Evolutionary conservation across 441 rosid genomes (phyloP).

Genomic region (Bruguiera hainesii): DNA sequence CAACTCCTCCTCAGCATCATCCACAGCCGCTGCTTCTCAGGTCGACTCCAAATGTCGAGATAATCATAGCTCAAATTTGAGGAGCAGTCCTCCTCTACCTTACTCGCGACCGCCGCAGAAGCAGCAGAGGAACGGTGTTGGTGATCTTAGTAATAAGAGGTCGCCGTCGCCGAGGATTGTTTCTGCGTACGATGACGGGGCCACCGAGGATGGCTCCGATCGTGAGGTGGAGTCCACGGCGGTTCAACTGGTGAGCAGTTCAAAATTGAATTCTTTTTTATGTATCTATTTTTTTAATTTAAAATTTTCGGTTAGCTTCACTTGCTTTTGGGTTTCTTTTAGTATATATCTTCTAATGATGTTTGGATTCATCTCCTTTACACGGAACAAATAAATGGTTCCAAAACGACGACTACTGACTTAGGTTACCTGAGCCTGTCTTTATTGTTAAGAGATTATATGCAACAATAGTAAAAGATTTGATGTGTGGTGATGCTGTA

Average conservation of each 20-base stretch:
- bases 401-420: too few relatives aligned
- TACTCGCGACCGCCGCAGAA: slow-evolving; percentile 19
- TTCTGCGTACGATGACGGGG: slow-evolving; percentile 31
- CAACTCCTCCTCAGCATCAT: slow-evolving; percentile 18
- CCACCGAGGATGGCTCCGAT: slow-evolving; percentile 44
- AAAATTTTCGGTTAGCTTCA: too few relatives aligned
- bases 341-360: too few relatives aligned
- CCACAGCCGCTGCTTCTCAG: slow-evolving; percentile 10
- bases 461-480: too few relatives aligned
- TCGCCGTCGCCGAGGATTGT: slow-evolving; percentile 14
- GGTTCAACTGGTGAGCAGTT: slow-evolving; percentile 34
- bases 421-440: too few relatives aligned
- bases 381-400: too few relatives aligned
- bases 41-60: slow-evolving; percentile 27
- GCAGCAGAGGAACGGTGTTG: slow-evolving; percentile 13
- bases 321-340: not conserved
- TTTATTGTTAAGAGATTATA: too few relatives aligned
- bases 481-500: too few relatives aligned
- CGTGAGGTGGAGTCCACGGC: slow-evolving; percentile 28
- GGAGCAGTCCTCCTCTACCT: slow-evolving; percentile 12
- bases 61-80: slow-evolving; percentile 28
- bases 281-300: not conserved
- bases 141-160: not conserved
- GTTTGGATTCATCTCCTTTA: too few relatives aligned
- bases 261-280: not conserved